Evolutionary conservation across 495 filamentous ascomycete genomes (phyloP).

Genomic region (Ascobolus immersus): DNA sequence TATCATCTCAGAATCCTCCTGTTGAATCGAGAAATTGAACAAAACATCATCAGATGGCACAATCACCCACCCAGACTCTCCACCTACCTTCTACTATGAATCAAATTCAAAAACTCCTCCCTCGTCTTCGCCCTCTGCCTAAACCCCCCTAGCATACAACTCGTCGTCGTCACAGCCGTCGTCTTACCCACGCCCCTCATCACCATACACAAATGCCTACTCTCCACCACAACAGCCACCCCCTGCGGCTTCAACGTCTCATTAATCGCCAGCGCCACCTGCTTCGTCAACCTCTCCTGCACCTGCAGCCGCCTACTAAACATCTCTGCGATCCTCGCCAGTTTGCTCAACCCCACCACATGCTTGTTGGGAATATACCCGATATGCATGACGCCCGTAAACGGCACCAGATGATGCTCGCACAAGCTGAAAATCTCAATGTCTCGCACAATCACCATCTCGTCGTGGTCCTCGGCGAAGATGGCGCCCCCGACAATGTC

Average conservation of each 20-base stretch:
- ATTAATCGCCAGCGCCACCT: conserved; percentile 79
- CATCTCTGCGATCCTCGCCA: conserved; percentile 90
- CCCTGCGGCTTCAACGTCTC: conserved; percentile 79
- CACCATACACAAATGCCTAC: conserved; percentile 93
- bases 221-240: conserved; percentile 92
- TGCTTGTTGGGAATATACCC: conserved; percentile 72
- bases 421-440: conserved; percentile 90
- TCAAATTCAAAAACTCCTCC: neutral
- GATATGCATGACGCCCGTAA: conserved; percentile 96
- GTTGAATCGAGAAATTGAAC: too few relatives aligned
- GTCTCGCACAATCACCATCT: conserved; percentile 82
- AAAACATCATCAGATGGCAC: too few relatives aligned
- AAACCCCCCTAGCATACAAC: conserved; percentile 86
- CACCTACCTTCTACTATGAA: neutral
- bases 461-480: conserved; percentile 90
- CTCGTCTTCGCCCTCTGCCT: conserved; percentile 8
- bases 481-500: conserved; percentile 87
- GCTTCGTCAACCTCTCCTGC: conserved; percentile 87
- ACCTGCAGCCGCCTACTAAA: conserved; percentile 86
- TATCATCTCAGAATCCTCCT: too few relatives aligned
- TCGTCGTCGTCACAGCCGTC: conserved; percentile 63
- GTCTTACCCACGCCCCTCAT: conserved; percentile 72
- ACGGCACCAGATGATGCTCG: conserved; percentile 94
- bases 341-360: conserved; percentile 83
- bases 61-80: too few relatives aligned